Percentiles rank a stretch among this genome's conserved stretches.
phyloP scores from a whole-genome alignment of 345 rosid genomes.

The Excoecaria agallocha region DNA sequence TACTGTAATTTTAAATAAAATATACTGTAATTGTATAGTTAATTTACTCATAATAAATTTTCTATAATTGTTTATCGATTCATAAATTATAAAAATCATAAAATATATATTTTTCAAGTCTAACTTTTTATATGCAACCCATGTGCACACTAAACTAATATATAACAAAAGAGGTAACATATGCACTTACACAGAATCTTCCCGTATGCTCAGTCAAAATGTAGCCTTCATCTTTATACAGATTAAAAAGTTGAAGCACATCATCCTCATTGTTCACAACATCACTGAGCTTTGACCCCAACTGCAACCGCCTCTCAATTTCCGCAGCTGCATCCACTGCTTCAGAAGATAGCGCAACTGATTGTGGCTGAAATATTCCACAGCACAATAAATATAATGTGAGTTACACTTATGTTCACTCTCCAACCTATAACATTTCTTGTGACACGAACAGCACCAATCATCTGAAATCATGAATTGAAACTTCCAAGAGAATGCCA shows the following conservation, averaged over 20 bases:
- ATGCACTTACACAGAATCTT: slow-evolving; percentile 59
- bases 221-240: slow-evolving; percentile 76
- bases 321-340: slow-evolving; percentile 80
- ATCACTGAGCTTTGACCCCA: slow-evolving; percentile 85
- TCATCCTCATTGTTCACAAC: slow-evolving; percentile 69
- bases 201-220: slow-evolving; percentile 70
- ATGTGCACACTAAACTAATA: too few relatives aligned
- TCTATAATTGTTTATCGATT: too few relatives aligned
- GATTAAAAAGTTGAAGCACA: slow-evolving; percentile 56
- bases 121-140: too few relatives aligned
- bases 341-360: slow-evolving; percentile 48
- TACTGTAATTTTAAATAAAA: too few relatives aligned
- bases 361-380: slow-evolving; percentile 34
- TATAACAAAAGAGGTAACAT: background rate
- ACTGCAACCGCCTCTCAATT: slow-evolving; percentile 60
- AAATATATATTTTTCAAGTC: too few relatives aligned
- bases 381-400: slow-evolving; percentile 2
- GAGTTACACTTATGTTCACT: slow-evolving; percentile 6
- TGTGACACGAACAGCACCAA: background rate
- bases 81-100: too few relatives aligned
- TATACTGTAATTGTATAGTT: too few relatives aligned
- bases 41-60: too few relatives aligned
- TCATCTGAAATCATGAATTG: background rate
- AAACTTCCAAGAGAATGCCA: background rate
- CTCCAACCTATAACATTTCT: background rate